Conservation (phyloP, 768 basidiomycete genomes). For the Auriscalpium orientale region DNA sequence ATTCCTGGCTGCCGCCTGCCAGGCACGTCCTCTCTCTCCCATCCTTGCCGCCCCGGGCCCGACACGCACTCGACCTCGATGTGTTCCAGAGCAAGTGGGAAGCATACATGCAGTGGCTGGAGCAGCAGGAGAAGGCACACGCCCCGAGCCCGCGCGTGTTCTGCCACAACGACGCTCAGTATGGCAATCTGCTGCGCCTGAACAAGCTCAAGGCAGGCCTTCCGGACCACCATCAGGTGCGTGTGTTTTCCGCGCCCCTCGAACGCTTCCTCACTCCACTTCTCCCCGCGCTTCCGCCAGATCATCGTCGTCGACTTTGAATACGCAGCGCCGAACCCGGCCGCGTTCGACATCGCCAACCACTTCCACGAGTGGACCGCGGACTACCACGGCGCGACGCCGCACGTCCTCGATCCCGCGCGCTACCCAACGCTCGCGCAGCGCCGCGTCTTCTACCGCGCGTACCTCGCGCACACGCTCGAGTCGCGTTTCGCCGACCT, state of each 20-base stretch:
- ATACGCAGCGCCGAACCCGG: constrained; percentile 88
- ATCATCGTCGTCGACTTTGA: constrained; percentile 97
- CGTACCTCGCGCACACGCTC: constrained; percentile 62
- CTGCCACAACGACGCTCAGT: constrained; percentile 94
- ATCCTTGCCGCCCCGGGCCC: constrained; percentile 35
- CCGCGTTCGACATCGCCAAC: constrained; percentile 93
- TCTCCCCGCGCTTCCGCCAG: constrained; percentile 31
- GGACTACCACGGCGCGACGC: constrained; percentile 68
- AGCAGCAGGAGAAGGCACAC: constrained; percentile 46
- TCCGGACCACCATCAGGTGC: constrained; percentile 73
- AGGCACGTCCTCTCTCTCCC: constrained; percentile 67
- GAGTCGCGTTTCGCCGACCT: constrained; percentile 16
- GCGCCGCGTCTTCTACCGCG: constrained; percentile 75
- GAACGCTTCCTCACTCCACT: constrained; percentile 2
- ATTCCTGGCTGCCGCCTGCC: constrained; percentile 64
- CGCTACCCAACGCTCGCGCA: constrained; percentile 68
- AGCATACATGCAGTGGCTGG: constrained; percentile 64
- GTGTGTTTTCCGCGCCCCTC: constrained; percentile 12
- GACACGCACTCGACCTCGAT: constrained; percentile 55
- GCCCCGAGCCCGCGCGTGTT: constrained; percentile 65
- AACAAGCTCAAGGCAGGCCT: constrained; percentile 44
- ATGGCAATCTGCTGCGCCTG: constrained; percentile 83
- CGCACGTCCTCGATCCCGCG: constrained; percentile 55
- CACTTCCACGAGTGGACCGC: constrained; percentile 98
- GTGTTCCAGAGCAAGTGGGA: constrained; percentile 57